Evolutionary conservation across 2,329 filamentous ascomycete species (phyloP).

Genomic region (Aureobasidium vineae): DNA sequence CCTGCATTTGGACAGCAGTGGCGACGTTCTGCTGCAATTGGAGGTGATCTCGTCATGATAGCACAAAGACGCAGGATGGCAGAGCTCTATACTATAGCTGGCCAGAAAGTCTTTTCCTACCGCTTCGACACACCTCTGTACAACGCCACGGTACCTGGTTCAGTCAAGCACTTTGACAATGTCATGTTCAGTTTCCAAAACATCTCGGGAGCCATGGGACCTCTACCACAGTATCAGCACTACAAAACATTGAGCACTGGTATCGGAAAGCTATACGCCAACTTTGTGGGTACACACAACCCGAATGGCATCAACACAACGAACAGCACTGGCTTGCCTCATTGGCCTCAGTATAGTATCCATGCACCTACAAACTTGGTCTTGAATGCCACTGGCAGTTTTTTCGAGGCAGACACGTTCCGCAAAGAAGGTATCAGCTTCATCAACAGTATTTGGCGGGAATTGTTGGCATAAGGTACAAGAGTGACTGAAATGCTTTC

Average conservation of each 20-base stretch:
- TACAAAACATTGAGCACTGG: constrained; percentile 40
- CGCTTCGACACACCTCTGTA: constrained; percentile 52
- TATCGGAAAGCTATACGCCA: constrained; percentile 46
- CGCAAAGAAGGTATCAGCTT: constrained; percentile 50
- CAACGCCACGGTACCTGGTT: constrained; percentile 44
- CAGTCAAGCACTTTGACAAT: constrained; percentile 51
- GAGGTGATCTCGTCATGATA: constrained; percentile 52
- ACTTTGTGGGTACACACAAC: constrained; percentile 47
- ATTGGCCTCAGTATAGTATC: constrained; percentile 47
- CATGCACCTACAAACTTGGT: constrained; percentile 47
- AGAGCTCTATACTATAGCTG: constrained; percentile 42
- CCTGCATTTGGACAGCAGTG: constrained; percentile 44
- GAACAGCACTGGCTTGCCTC: constrained; percentile 36
- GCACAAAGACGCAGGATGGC: constrained; percentile 49
- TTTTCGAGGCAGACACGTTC: constrained; percentile 51
- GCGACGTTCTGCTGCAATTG: constrained; percentile 47
- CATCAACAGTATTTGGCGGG: constrained; percentile 42
- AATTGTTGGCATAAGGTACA: constrained; percentile 25
- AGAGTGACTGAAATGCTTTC: not conserved
- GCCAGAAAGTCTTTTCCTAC: constrained; percentile 48
- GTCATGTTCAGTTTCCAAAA: constrained; percentile 55
- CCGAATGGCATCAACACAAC: constrained; percentile 42
- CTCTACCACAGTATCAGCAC: constrained; percentile 43
- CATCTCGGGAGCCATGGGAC: constrained; percentile 49
- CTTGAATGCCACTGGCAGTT: constrained; percentile 46